Evolutionary conservation across 176 grass and related monocot species (phyloP), one percentile per base, ranked within the genome.

Genomic region (Zoysia pacifica): DNA sequence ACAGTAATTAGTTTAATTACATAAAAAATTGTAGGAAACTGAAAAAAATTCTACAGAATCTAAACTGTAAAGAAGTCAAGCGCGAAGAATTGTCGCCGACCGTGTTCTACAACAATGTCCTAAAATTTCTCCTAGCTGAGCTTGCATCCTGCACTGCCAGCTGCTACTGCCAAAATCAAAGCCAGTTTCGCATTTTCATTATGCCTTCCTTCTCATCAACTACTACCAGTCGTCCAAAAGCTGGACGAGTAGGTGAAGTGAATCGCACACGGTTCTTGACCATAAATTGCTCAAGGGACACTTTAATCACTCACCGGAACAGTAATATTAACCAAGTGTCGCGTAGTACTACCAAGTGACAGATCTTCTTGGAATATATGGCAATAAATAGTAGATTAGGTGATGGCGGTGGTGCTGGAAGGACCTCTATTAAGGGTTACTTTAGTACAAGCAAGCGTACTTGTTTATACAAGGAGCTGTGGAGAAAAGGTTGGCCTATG

Each of bases 361-460:
- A 85, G 59, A 85, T 89, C 87, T 89, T 65, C 72, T n/a, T 12
- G 60, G 87, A 89, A 89, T 85, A 89, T 84, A 76, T 43, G 42
- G 82, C 67, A 75, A 84, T 81, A 72, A 79, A 77, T 76, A 72
- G 50, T 45, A 46, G 72, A 85, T 89, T 89, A 60, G 72, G 82
- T 66, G 66, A 39, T 44, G 49, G 60, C 44, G 40, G 50, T 44
- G 49, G 60, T 55, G 40, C 63, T 43, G 28, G 28, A 28, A 43
- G 3, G 40, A 67, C 82, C 61, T 85, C 66, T 70, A 67, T 53
- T 85, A 73, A 65, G 68, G 61, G 49, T 62, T 76, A 79, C 20
- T 69, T 79, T 85, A 84, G 55, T 64, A 72, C 77, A 72, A 64
- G 65, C 48, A 69, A 47, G 2, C 72, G 87, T 81, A 89, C 87